Evolutionary conservation across 176 grass and related monocot species (phyloP), one percentile per base, ranked within the genome.

Genomic region (Oryza rufipogon): DNA sequence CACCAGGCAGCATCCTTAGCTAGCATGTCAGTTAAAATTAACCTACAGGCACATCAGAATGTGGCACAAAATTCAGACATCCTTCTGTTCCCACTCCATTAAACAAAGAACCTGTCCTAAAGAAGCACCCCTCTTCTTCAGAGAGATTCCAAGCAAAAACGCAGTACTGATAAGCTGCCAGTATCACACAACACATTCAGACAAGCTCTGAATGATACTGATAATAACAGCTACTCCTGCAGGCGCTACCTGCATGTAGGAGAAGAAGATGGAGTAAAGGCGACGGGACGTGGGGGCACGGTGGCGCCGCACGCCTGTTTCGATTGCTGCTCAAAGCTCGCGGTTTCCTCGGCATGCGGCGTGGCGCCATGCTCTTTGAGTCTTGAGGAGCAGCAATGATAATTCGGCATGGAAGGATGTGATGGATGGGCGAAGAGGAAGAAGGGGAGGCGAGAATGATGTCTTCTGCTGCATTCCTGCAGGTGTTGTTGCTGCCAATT

Each of bases 191-290:
- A 25, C 39, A 70, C 30, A 68, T 68, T 68, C 46, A 76, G 73
- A 84, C 82, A 68, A 63, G 46, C 51, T 52, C 81, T 52, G 45
- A n/a, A 13, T 41, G 36, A 1, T 3, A 48, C 11, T 32, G 30
- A 32, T 42, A 1, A 44, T 47, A 60, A 41, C 39, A n/a, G 54
- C 54, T 58, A 64, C 48, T 64, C 49, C 16, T 46, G 33, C 20
- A 16, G 39, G 32, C 52, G 61, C 4, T 5, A 10, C 33, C 20
- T 45, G 65, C 38, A 7, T 48, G 75, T 9, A 44, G 26, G 71
- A 52, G 79, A 73, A 52, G 79, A 73, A 86, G 84, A 79, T 86
- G 67, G 84, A 86, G 76, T 80, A 86, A 86, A 86, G 84, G 84
- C 12, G 68, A 86, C 75, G 76, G 28, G 72, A 80, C 39, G 76